A percentile compares a stretch with the other conserved stretches of the same genome.
These are phyloP conservation scores for Pelargonium nanum DNA, from an alignment of 345 rosid species.

Conservation along the genomic window DNA sequence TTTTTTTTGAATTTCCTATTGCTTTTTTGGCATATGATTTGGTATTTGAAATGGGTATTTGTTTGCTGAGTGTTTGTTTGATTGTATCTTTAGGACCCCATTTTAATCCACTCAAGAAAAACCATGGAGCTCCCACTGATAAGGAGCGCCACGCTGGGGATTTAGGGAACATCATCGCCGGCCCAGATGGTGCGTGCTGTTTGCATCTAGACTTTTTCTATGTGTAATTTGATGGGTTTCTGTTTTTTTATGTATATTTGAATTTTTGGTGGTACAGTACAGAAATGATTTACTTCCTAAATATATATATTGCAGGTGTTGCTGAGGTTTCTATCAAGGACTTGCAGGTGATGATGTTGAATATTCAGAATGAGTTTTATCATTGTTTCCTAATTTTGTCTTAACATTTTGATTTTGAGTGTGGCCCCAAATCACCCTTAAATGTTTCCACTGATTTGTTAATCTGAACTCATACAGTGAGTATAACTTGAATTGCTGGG, in stretches of 20 bases:
- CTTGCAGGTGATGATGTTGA: conserved; percentile 32
- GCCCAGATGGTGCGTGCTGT: conserved; percentile 49
- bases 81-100: conserved; percentile 55
- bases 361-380: background rate
- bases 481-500: background rate
- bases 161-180: conserved; percentile 78
- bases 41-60: background rate
- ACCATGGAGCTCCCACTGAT: conserved; percentile 71
- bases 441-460: background rate
- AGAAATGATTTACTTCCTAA: background rate
- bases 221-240: conserved; percentile 1
- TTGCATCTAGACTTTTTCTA: background rate
- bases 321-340: conserved; percentile 70
- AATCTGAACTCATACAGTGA: background rate
- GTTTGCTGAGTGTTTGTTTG: too few relatives aligned
- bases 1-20: background rate
- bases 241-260: background rate
- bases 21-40: too few relatives aligned
- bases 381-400: background rate
- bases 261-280: background rate
- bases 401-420: background rate
- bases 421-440: background rate
- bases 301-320: conserved; percentile 46
- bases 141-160: conserved; percentile 87
- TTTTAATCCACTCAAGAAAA: conserved; percentile 76